Base-by-base conservation (phyloP, 108 stramenopile genomes). In the Bacterosira constricta region DNA sequence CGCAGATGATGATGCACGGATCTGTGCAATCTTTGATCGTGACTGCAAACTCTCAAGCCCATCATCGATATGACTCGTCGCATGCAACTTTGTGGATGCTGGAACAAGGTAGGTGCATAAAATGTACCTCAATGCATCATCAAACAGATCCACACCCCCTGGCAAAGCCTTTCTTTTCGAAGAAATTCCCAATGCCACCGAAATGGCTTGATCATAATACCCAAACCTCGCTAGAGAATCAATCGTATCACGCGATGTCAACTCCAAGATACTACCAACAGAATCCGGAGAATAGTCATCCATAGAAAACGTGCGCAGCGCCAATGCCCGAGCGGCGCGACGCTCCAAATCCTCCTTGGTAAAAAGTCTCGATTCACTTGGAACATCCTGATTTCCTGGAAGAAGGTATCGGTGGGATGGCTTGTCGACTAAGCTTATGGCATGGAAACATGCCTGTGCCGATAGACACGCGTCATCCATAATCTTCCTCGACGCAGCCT, bases 181-280 rank as follows among this genome's bases (percentile, higher is more conserved):
- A 11, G 86, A 77, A 18, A 74, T 32, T 11, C 67, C 68, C 29
- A 58, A 42, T 0, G 91, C 74, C n/a, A 93, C 55, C 10, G 79
- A 57, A 37, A 90, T 73, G 12, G 88, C 92, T 15, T 85, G 55
- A 53, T 82, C 84, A 54, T 82, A 85, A 63, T 93, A 90, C 30
- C 91, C 91, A 47, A 72, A 58, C 35, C 77, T 44, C 37, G 86
- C 87, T n/a, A 92, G 50, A 9, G 56, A 59, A 37, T 88, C 86
- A 69, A 92, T 81, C 9, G 74, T 73, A 20, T 65, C 72, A 21
- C 29, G 50, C 11, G 66, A 60, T 36, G 66, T 27, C 35, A 66
- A 49, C 37, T 77, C 63, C 34, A 83, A 61, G 32, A 83, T 80
- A 38, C 29, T 71, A 9, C 31, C 32, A 8, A 77, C 37, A 9